Evolutionary conservation across 2,329 filamentous ascomycete genomes (phyloP).

Genomic region (Ascochyta clinopodiicola): DNA sequence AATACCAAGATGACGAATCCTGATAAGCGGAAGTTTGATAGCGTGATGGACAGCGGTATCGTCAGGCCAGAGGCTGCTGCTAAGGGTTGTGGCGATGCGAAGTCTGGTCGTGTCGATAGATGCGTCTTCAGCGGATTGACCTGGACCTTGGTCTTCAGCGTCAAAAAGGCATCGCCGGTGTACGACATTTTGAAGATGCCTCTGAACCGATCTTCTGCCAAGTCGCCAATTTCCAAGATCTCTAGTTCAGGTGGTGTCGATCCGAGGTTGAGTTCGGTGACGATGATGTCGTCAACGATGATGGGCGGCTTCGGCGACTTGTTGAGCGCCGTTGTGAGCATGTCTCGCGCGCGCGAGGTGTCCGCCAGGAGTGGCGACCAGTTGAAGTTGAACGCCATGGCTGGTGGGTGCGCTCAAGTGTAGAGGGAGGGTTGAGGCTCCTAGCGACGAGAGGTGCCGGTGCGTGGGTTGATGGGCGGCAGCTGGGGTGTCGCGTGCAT

Average conservation of each 20-base stretch:
- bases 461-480: slow-evolving; percentile 30
- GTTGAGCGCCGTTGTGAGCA: slow-evolving; percentile 93
- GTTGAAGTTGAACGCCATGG: slow-evolving; percentile 99
- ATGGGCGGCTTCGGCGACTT: slow-evolving; percentile 98
- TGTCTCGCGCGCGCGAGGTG: slow-evolving; percentile 87
- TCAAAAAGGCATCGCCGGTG: slow-evolving; percentile 91
- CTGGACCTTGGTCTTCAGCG: slow-evolving; percentile 93
- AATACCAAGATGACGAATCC: slow-evolving; percentile 98
- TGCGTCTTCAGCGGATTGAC: slow-evolving; percentile 98
- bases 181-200: slow-evolving; percentile 99
- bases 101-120: slow-evolving; percentile 85
- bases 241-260: slow-evolving; percentile 93
- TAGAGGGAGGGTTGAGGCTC: slow-evolving; percentile 26
- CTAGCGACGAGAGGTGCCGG: slow-evolving; percentile 23
- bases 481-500: slow-evolving; percentile 47
- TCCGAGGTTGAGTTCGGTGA: slow-evolving; percentile 96
- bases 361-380: slow-evolving; percentile 99
- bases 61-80: slow-evolving; percentile 91
- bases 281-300: slow-evolving; percentile 98
- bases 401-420: slow-evolving; percentile 9
- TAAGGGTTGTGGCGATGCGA: slow-evolving; percentile 90
- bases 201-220: slow-evolving; percentile 94
- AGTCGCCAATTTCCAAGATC: slow-evolving; percentile 95
- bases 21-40: slow-evolving; percentile 94
- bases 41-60: slow-evolving; percentile 94